Evolutionary conservation across 495 filamentous ascomycete species (phyloP), one percentile per base, ranked within the genome.

Genomic region (Beverwykella pulmonaria): DNA sequence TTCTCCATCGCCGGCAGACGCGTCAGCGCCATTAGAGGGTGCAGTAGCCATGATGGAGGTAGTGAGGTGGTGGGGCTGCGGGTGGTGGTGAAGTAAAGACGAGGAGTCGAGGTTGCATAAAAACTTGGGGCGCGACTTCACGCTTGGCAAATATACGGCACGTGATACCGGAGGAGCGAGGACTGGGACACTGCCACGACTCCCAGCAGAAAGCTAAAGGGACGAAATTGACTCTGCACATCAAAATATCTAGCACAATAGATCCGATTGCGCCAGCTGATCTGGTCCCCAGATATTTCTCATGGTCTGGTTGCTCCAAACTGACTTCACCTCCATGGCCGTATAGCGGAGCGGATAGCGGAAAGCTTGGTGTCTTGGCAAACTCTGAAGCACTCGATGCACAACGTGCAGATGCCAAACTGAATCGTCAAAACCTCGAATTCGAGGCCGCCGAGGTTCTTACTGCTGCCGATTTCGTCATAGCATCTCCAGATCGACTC

Each of bases 21-120:
- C 30, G 20, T 44, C 36, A 10, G 48, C 59, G 52, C 59, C 59
- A 25, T 62, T 68, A 14, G 57, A 50, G 61, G 53, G 41, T 29
- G 41, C 25, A 62, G 63, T 6, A 76, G 80, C 63, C 72, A 87
- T 86, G 84, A 84, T 94, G 53, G 36, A 47, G 41, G 15, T 44
- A n/a, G 39, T 34, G 17, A 17, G 34, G 34, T 23, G 19, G 22
- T 30, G 57, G 23, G 48, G 34, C 27, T 44, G 39, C 6, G 17
- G 17, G 39, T 44, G 39, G 39, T 44, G 39, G 39, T 53, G 8
- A 48, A 14, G 30, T 29, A 9, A 52, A n/a, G n/a, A 17, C 1
- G 32, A 26, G 26, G 52, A n/a, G 39, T 44, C 39, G 39, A 44
- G 17, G 39, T 44, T 14, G 17, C 50, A 53, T 17, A 27, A 26